These are phyloP conservation scores for Sisymbrium irio DNA, from an alignment of 345 rosid genomes.

Conservation along the genomic window DNA sequence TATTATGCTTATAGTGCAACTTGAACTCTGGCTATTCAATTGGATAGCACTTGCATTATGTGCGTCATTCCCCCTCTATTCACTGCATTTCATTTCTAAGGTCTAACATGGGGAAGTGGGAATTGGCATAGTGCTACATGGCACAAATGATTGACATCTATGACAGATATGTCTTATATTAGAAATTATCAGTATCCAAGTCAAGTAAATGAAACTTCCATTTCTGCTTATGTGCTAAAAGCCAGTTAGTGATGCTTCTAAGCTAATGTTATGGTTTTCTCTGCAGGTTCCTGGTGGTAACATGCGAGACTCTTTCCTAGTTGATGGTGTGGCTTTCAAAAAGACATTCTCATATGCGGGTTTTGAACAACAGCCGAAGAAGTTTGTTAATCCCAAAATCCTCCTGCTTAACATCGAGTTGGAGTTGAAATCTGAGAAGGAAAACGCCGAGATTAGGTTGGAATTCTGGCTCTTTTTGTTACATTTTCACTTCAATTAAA, in stretches of 20 bases:
- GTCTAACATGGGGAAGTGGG: background rate
- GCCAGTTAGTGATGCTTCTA: background rate
- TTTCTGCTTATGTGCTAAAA: background rate
- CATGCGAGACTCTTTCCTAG: constrained; percentile 96
- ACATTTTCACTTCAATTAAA: background rate
- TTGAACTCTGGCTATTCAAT: background rate
- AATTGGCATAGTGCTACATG: background rate
- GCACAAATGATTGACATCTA: background rate
- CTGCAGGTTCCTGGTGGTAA: constrained; percentile 93
- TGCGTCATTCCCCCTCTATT: background rate
- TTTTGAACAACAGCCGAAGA: constrained; percentile 98
- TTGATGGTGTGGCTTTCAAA: constrained; percentile 96
- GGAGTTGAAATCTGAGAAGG: constrained; percentile 98
- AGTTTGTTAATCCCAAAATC: constrained; percentile 75
- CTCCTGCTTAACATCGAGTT: constrained; percentile 84
- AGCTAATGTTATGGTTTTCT: constrained; percentile 23
- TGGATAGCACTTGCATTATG: background rate
- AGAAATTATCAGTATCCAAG: background rate
- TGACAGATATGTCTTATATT: background rate
- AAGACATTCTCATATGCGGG: constrained; percentile 99
- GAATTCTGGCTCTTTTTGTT: constrained; percentile 5
- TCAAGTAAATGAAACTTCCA: background rate
- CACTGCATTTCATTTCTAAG: background rate
- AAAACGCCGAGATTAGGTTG: constrained; percentile 97
- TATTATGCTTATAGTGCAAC: background rate